A percentile compares a stretch with the other conserved stretches of the same genome.
phyloP scores from a whole-genome alignment of 371 early-diverging fungal genomes.

The Haplosporangium sp. region DNA sequence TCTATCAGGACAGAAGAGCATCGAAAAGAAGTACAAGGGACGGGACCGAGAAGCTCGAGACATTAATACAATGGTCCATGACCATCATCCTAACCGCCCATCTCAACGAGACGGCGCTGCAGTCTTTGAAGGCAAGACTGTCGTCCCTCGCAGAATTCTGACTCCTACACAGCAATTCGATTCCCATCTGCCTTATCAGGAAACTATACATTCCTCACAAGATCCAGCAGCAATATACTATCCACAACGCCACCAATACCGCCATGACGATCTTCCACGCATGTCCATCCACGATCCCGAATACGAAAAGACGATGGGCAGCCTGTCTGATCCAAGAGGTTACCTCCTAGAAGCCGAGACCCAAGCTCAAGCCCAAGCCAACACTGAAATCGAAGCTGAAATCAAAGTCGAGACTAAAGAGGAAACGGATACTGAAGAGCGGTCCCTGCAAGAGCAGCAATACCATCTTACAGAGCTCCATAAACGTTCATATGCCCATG shows the following conservation, averaged over 20 bases:
- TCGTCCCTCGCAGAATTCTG: neutral
- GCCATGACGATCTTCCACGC: neutral
- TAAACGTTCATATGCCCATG: no score
- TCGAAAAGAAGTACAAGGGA: neutral
- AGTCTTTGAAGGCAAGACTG: slow-evolving; percentile 32
- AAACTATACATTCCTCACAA: no score
- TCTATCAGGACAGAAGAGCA: no score
- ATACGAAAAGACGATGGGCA: slow-evolving; percentile 12
- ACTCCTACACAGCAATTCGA: neutral
- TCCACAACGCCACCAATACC: neutral
- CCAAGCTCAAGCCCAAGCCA: neutral
- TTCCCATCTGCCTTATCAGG: no score
- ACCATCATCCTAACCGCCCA: no score
- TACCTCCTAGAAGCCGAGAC: slow-evolving; percentile 28
- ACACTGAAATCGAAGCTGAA: neutral
- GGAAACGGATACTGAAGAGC: neutral
- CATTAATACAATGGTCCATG: neutral
- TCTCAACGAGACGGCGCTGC: slow-evolving; percentile 31
- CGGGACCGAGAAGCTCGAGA: neutral
- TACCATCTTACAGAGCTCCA: no score
- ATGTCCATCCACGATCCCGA: slow-evolving; percentile 1
- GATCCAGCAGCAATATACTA: neutral
- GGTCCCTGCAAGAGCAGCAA: no score
- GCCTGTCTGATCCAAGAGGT: slow-evolving; percentile 25
- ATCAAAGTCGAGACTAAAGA: neutral